Conservation (phyloP, 208 protist genomes). For the Histomonas meleagridis region DNA sequence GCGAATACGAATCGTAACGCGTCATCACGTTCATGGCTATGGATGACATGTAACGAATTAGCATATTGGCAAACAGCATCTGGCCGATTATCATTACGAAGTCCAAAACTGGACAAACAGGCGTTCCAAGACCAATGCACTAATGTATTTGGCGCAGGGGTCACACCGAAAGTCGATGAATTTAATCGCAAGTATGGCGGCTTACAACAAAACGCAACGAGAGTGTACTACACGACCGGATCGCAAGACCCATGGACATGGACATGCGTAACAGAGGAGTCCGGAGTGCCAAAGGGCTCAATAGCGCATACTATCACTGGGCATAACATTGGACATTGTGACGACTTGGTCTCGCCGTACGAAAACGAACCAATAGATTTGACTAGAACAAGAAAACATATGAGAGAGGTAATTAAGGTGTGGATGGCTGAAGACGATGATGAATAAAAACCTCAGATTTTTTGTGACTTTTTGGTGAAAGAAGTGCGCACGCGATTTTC, state of each 20-base stretch:
- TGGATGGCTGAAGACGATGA: conserved; percentile 24
- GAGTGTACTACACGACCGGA: background rate
- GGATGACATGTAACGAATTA: conserved; percentile 33
- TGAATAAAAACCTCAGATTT: no score
- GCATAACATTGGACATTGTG: background rate
- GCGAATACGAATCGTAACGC: background rate
- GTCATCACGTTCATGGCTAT: background rate
- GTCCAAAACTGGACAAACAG: background rate
- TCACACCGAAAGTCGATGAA: background rate
- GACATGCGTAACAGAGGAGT: background rate
- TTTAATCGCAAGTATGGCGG: background rate
- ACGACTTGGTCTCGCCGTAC: background rate
- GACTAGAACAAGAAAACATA: background rate
- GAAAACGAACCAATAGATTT: background rate
- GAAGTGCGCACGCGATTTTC: no score
- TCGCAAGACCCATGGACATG: conserved; percentile 22
- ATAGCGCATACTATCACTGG: background rate
- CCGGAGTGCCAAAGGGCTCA: background rate
- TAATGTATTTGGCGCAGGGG: background rate
- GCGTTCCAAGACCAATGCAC: background rate
- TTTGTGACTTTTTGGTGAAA: no score
- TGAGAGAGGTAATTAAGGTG: background rate
- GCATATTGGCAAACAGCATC: background rate
- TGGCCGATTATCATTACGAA: background rate
- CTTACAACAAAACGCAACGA: background rate